These are phyloP conservation scores for Gossypium turneri DNA, from an alignment of 345 rosid genomes.

Conservation along the genomic window DNA sequence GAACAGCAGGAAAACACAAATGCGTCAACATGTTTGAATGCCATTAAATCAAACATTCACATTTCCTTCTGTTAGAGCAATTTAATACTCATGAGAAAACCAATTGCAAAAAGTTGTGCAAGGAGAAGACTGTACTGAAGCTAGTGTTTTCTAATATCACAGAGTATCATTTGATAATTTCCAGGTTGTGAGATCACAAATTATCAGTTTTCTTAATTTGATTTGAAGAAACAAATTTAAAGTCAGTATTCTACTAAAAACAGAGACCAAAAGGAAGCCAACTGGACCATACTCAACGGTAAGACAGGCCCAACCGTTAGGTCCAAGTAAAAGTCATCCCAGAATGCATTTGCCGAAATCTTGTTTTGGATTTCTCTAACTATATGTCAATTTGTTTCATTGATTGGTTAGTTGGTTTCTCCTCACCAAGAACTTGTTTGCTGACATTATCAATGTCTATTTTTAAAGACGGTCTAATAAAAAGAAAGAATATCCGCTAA, in stretches of 20 bases:
- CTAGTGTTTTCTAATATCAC: background rate
- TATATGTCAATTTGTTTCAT: background rate
- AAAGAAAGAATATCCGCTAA: background rate
- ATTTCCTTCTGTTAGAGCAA: background rate
- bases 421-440: background rate
- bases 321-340: background rate
- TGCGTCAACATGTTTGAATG: background rate
- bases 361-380: background rate
- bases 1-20: constrained; percentile 8
- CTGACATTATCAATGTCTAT: background rate
- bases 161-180: background rate
- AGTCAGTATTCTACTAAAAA: background rate
- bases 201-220: background rate
- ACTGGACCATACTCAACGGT: too few species aligned
- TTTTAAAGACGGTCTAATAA: background rate
- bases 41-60: background rate
- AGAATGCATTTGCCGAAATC: background rate
- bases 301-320: too few species aligned
- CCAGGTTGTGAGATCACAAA: too few species aligned
- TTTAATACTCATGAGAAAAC: background rate
- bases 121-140: background rate
- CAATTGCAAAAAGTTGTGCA: background rate
- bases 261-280: too few species aligned
- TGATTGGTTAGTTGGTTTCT: background rate
- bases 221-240: background rate